Evolutionary conservation across 768 basidiomycete species (phyloP), one percentile per base, ranked within the genome.

Genomic region (Lentinula raphanica): DNA sequence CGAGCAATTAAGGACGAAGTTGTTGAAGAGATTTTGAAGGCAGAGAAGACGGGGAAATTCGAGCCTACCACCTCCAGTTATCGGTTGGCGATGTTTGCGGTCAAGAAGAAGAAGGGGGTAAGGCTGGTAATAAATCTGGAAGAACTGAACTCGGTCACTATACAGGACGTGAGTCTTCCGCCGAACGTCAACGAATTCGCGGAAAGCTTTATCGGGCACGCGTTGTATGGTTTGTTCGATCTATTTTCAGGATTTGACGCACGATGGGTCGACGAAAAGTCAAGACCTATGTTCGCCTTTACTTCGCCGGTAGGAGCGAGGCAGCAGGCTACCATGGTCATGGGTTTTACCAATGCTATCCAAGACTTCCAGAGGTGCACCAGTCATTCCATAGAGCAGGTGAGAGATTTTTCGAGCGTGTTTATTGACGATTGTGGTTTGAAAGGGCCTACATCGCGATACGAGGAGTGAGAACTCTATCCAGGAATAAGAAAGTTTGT

Each of bases 391-490:
- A 19, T n/a, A 36, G n/a, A 36, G 21, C 17, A 19, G 12, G 38
- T 13, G n/a, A 21, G 23, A 13, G 32, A 58, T 19, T n/a, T n/a
- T n/a, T n/a, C n/a, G n/a, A n/a, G n/a, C n/a, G n/a, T n/a, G n/a
- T 50, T 50, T 50, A 29, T 73, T 2, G 65, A 76, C 57, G 68
- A 76, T 38, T 48, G 69, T 2, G 32, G 32, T 32, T 12, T 32
- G 32, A 32, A 32, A 32, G 32, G 32, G 7, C 32, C 32, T 12
- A 12, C 1, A 32, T 32, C 32, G 32, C 32, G 12, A 8, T 32
- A 32, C 12, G 32, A 12, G 12, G 32, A 32, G 12, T 6, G 8
- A 32, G 12, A 6, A 12, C 7, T 32, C 12, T 8, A 32, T 32
- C 7, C 32, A 6, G 12, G 12, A 8, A 32, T 32, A 6, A 6